Evolutionary conservation across 495 filamentous ascomycete genomes (phyloP), one percentile per base, ranked within the genome.

Genomic region (Penicillium malachiteum): DNA sequence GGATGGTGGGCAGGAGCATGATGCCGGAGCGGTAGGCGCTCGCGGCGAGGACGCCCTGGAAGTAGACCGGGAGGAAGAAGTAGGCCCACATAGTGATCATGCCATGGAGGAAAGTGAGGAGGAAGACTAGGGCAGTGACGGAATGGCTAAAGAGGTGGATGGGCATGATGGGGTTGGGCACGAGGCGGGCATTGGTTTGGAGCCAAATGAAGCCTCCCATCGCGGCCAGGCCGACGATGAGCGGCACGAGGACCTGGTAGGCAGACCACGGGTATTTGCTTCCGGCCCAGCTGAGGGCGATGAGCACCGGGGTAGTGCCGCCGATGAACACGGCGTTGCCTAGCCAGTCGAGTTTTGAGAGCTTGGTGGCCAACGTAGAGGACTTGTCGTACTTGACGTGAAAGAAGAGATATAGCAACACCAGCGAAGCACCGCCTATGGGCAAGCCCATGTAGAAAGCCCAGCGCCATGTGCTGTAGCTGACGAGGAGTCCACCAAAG

Each of bases 241-340:
- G n/a, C n/a, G n/a, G n/a, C n/a, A n/a, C n/a, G n/a, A n/a, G n/a
- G n/a, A n/a, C n/a, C n/a, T n/a, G n/a, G n/a, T n/a, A n/a, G n/a
- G n/a, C n/a, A n/a, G 54, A 59, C 82, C 84, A 87, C 0, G 68
- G 37, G 56, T 78, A 83, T 55, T 69, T 64, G 0, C 73, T 66
- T 1, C 81, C 83, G 5, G 72, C 84, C 72, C 75, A 84, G 0
- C 73, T 73, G 3, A 86, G 38, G 0, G 72, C 74, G 7, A 84
- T 66, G 26, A 86, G 64, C 41, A 86, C 69, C 3, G 69, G 58
- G 7, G 77, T 67, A 0, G 65, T 66, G 0, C 73, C 67, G 8
- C 64, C 69, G 3, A 80, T 67, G 59, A 86, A 79, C 5, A 84
- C 2, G 0, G 71, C 42, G 26, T 70, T 69, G 0, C 84, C 82